Conservation (phyloP, 2,329 filamentous ascomycete species). For the Botrytis sinoallii region DNA sequence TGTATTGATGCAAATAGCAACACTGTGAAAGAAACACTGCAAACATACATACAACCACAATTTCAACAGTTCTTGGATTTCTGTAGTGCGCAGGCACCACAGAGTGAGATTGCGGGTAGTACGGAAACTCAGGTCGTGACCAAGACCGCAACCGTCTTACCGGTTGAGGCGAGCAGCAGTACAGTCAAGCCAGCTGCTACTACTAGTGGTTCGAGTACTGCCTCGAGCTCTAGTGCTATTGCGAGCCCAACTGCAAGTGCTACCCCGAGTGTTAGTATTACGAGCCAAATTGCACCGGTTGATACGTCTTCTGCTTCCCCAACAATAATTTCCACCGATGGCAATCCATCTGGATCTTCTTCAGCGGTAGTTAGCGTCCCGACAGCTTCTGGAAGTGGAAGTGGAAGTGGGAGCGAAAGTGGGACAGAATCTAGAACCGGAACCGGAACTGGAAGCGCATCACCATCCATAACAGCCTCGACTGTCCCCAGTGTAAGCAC, state of each 20-base stretch:
- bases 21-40: slow-evolving; percentile 1
- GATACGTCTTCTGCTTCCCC: not conserved
- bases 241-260: not conserved
- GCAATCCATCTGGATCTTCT: not conserved
- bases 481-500: not conserved
- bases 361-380: not conserved
- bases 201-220: not conserved
- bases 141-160: not conserved
- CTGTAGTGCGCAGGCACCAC: slow-evolving; percentile 25
- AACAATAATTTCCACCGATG: not conserved
- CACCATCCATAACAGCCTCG: not conserved
- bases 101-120: slow-evolving; percentile 20
- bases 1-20: slow-evolving; percentile 27
- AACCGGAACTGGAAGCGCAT: not conserved
- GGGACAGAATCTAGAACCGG: not conserved
- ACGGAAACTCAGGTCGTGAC: slow-evolving; percentile 17
- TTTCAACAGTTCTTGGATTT: slow-evolving; percentile 32
- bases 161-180: not conserved
- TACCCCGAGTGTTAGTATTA: slow-evolving; percentile 3
- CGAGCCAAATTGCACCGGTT: slow-evolving; percentile 7
- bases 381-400: not conserved
- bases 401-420: not conserved
- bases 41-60: slow-evolving; percentile 26
- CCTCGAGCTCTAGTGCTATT: not conserved
- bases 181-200: not conserved